phyloP scores from a whole-genome alignment of 176 grass and related monocot species.

The Canna indica region DNA sequence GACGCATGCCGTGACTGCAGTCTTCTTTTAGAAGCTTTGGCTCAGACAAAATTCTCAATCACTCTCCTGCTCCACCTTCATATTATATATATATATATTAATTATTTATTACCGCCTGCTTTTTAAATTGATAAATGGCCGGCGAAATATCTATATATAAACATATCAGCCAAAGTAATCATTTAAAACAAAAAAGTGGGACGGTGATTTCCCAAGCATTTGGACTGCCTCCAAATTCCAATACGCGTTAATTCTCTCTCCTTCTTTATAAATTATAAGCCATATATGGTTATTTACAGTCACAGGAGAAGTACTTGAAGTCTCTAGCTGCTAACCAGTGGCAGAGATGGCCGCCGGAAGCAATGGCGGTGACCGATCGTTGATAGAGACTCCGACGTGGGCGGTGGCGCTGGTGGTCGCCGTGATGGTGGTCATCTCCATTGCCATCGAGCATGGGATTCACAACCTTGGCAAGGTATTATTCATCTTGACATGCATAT shows the following conservation, averaged over 20 bases:
- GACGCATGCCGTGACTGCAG: too few relatives aligned
- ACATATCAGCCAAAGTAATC: too few relatives aligned
- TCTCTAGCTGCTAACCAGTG: too few relatives aligned
- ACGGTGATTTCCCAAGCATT: background rate
- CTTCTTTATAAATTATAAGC: background rate
- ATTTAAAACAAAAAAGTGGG: background rate
- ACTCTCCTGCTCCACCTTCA: too few relatives aligned
- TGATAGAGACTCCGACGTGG: conserved; percentile 61
- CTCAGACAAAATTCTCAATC: too few relatives aligned
- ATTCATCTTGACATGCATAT: too few relatives aligned
- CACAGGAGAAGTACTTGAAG: background rate
- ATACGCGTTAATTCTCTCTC: background rate
- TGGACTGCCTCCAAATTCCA: background rate
- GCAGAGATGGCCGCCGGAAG: conserved; percentile 17
- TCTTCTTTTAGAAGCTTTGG: too few relatives aligned
- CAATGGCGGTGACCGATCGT: conserved; percentile 16
- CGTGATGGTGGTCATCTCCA: conserved; percentile 51
- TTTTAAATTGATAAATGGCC: too few relatives aligned
- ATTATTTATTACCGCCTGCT: too few relatives aligned
- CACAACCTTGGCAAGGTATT: conserved; percentile 55
- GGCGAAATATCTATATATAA: too few relatives aligned
- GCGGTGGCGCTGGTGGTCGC: conserved; percentile 57
- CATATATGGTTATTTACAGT: background rate
- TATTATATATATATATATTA: too few relatives aligned
- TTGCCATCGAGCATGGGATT: conserved; percentile 59